Evolutionary conservation across 768 basidiomycete genomes (phyloP).

Genomic region (Termitomyces titanicus): DNA sequence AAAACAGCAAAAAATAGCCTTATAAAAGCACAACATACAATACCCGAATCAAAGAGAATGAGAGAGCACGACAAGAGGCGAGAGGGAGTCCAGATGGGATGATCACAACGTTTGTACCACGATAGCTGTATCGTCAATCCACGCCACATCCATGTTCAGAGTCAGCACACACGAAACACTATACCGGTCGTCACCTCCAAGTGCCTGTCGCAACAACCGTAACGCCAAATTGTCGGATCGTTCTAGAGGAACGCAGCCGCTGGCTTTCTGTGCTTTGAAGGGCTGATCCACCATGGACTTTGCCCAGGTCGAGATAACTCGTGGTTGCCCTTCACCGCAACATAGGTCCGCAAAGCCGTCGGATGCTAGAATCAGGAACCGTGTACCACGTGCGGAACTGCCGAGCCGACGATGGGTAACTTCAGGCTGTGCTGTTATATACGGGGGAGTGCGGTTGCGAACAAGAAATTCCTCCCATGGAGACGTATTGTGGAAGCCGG

Average conservation of each 20-base stretch:
- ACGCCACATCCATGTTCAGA: conserved; percentile 59
- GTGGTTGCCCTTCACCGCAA: conserved; percentile 39
- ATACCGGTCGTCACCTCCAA: conserved; percentile 54
- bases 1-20: neutral
- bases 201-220: conserved; percentile 48
- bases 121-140: conserved; percentile 69
- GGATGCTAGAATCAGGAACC: conserved; percentile 60
- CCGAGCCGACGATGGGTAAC: conserved; percentile 53
- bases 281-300: conserved; percentile 33
- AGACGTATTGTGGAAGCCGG: conserved; percentile 56
- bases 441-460: conserved; percentile 62
- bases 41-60: neutral
- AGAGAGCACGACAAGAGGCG: neutral
- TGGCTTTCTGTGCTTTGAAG: conserved; percentile 12
- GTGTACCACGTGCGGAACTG: conserved; percentile 25
- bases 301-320: conserved; percentile 52
- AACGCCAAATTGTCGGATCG: conserved; percentile 49
- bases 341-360: conserved; percentile 68
- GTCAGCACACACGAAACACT: conserved; percentile 57
- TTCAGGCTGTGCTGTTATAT: conserved; percentile 63
- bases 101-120: conserved; percentile 56
- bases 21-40: neutral
- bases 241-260: neutral
- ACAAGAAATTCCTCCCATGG: conserved; percentile 66
- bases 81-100: neutral